Conservation (phyloP, 805 yeast genomes). For the Torulaspora microellipsoides region DNA sequence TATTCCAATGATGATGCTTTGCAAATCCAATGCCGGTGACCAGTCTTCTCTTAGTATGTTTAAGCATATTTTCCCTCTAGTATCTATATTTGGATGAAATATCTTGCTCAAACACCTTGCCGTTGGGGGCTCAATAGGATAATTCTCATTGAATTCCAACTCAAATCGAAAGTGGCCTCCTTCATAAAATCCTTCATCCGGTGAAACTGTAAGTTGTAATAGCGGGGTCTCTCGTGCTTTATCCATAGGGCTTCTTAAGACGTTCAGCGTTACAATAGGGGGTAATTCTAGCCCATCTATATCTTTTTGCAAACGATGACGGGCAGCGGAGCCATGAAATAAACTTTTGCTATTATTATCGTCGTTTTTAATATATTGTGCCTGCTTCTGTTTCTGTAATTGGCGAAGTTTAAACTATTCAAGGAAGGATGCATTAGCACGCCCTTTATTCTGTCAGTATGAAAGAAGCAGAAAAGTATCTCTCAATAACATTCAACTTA, state of each 20-base stretch:
- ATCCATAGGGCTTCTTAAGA: slow-evolving; percentile 8
- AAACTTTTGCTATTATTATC: not conserved
- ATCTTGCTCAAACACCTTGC: slow-evolving; percentile 66
- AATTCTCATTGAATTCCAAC: slow-evolving; percentile 62
- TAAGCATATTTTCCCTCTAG: slow-evolving; percentile 85
- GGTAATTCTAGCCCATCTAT: slow-evolving; percentile 25
- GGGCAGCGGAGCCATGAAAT: slow-evolving; percentile 2
- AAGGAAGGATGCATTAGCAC: too few species aligned
- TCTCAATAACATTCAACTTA: too few species aligned
- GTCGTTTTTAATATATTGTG: not conserved
- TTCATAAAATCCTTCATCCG: slow-evolving; percentile 31
- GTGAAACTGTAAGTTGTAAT: slow-evolving; percentile 19
- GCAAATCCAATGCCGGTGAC: slow-evolving; percentile 86
- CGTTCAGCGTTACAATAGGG: slow-evolving; percentile 16
- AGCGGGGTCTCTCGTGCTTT: slow-evolving; percentile 10
- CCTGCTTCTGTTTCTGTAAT: slow-evolving; percentile 23
- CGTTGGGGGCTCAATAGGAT: slow-evolving; percentile 91
- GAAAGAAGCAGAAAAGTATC: not conserved
- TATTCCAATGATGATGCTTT: slow-evolving; percentile 77
- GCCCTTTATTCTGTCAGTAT: too few species aligned
- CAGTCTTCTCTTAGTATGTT: slow-evolving; percentile 92
- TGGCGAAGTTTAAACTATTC: slow-evolving; percentile 26
- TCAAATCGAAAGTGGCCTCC: slow-evolving; percentile 47
- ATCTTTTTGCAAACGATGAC: slow-evolving; percentile 25
- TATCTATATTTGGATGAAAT: slow-evolving; percentile 91